Percentiles rank a stretch among this genome's conserved stretches.
Conservation (phyloP, 257 asterid species). For the Ilex asprella region DNA sequence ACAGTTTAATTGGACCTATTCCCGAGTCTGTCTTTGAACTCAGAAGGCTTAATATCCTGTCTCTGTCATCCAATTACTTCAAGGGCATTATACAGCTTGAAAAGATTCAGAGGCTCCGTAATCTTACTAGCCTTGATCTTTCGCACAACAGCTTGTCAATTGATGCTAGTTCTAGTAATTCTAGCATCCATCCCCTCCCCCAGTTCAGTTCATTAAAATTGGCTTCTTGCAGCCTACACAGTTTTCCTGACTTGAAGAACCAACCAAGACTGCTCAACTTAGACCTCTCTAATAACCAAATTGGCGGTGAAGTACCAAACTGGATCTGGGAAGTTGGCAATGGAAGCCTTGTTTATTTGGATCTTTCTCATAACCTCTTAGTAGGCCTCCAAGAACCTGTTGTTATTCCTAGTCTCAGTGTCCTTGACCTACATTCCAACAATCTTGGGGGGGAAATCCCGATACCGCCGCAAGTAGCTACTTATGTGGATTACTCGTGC, state of each 20-base stretch:
- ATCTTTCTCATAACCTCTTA: conserved; percentile 45
- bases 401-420: conserved; percentile 16
- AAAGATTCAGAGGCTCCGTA: conserved; percentile 19
- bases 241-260: conserved; percentile 34
- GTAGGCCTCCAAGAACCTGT: conserved; percentile 41
- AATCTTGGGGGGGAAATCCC: conserved; percentile 29
- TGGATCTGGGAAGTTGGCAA: conserved; percentile 44
- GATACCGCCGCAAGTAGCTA: conserved; percentile 17
- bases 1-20: conserved; percentile 26
- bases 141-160: conserved; percentile 45
- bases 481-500: conserved; percentile 37
- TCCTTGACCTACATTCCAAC: conserved; percentile 43
- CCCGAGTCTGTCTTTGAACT: conserved; percentile 25
- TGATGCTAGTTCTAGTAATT: conserved; percentile 9
- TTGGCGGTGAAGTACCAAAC: conserved; percentile 48
- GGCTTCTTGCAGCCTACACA: conserved; percentile 47
- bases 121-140: conserved; percentile 42
- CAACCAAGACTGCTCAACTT: conserved; percentile 32
- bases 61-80: conserved; percentile 30
- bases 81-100: conserved; percentile 25
- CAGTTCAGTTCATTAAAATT: conserved; percentile 21
- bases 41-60: conserved; percentile 20
- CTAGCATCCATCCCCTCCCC: conserved; percentile 12
- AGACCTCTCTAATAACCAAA: conserved; percentile 43
- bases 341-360: conserved; percentile 24